phyloP scores from a whole-genome alignment of 768 basidiomycete genomes.

The Lactarius sanguifluus region DNA sequence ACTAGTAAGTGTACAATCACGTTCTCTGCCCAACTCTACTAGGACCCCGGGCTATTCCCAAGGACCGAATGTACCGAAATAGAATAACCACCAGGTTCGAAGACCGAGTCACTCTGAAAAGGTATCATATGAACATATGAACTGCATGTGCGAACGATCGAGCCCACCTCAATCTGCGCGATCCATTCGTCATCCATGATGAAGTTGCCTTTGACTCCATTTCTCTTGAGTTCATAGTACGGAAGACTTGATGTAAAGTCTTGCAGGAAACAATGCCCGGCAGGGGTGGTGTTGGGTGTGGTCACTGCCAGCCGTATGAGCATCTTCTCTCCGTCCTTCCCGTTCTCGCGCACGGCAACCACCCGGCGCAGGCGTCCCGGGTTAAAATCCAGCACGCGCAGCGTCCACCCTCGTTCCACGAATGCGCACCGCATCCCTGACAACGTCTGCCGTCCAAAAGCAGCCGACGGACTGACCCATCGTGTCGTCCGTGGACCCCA shows the following conservation, averaged over 20 bases:
- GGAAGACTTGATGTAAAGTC: conserved; percentile 16
- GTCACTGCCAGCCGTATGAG: conserved; percentile 1
- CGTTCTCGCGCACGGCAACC: conserved; percentile 3
- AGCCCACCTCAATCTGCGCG: conserved; percentile 14
- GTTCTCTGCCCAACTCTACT: neutral
- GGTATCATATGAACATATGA: neutral
- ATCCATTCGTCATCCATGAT: conserved; percentile 23
- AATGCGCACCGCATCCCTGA: conserved; percentile 16
- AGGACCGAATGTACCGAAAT: conserved; percentile 11
- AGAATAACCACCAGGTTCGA: neutral
- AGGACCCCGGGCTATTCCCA: neutral
- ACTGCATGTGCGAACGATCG: neutral
- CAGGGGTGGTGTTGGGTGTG: neutral
- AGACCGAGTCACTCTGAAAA: neutral
- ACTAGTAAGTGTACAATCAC: neutral
- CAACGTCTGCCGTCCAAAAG: neutral
- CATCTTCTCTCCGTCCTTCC: neutral
- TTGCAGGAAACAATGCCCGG: conserved; percentile 9
- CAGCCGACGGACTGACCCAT: neutral
- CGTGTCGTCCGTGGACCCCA: conserved; percentile 20
- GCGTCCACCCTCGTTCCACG: neutral
- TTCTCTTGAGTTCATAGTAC: conserved; percentile 15
- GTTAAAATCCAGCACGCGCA: conserved; percentile 22
- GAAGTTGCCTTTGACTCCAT: neutral
- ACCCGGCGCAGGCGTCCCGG: conserved; percentile 10